Percentiles rank a stretch among this genome's conserved stretches.
These are phyloP conservation scores for Moringa oleifera DNA, from an alignment of 345 rosid species.

Conservation along the genomic window DNA sequence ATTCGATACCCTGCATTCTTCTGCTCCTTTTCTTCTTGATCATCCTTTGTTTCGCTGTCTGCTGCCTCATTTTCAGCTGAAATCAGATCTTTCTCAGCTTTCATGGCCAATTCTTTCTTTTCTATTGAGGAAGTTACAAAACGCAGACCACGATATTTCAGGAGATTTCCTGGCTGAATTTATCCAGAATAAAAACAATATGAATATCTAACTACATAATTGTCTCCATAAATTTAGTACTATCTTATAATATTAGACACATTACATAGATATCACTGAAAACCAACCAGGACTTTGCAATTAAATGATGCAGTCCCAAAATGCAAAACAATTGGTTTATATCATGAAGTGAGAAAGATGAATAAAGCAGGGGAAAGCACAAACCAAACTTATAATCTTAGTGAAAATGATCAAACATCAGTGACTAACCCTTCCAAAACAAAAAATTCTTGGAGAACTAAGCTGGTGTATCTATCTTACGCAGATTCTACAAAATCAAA, in stretches of 20 bases:
- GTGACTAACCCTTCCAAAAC: background rate
- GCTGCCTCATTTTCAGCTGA: slow-evolving; percentile 37
- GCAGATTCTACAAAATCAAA: no score
- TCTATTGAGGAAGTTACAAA: slow-evolving; percentile 70
- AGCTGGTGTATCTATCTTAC: no score
- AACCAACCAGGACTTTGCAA: background rate
- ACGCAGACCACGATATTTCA: slow-evolving; percentile 47
- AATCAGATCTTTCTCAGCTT: slow-evolving; percentile 29
- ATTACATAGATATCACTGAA: background rate
- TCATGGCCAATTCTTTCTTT: slow-evolving; percentile 35
- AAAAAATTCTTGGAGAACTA: background rate
- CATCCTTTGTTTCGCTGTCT: slow-evolving; percentile 21
- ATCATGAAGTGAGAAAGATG: no score
- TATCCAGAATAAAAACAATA: slow-evolving; percentile 5
- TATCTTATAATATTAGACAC: background rate
- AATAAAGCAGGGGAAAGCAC: no score
- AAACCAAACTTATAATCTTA: no score
- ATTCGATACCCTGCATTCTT: slow-evolving; percentile 31
- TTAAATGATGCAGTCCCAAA: slow-evolving; percentile 1
- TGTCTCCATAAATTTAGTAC: background rate
- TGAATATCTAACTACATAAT: background rate
- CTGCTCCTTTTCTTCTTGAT: slow-evolving; percentile 21
- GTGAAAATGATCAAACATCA: no score
- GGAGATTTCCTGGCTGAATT: slow-evolving; percentile 55
- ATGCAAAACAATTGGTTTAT: no score